Base-by-base conservation (phyloP, 1,139 yeast genomes). In the Wickerhamiella pararugosa region DNA sequence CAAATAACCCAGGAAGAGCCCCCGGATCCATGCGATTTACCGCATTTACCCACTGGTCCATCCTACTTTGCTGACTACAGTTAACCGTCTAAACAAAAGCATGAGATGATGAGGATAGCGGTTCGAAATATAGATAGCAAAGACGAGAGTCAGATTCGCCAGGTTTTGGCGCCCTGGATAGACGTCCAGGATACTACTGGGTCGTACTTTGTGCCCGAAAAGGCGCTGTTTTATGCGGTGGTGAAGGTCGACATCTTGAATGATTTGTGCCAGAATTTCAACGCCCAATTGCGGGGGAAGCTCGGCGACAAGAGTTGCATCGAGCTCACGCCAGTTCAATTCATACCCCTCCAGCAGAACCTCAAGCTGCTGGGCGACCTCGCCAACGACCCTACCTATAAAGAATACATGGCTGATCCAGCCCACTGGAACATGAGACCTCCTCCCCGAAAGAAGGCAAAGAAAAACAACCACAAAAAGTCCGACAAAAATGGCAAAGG, bases 91-190 rank as follows among this genome's bases (percentile, higher is more conserved):
- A 15, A 15, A 15, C 21, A 15, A 15, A 15, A 15, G 21, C 21
- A 15, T 15, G 21, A 15, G 21, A 15, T 15, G 21, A 36, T 36
- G 39, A 32, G 39, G 39, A 36, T 36, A 36, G 39, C 30, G 7
- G 33, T 36, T 8, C 29, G 25, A 29, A 36, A 36, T 28, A 36
- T 36, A 9, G 25, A 15, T 15, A 15, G 28, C 10, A 6, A 21
- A 21, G 31, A 36, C n/a, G 28, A 36, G 11, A n/a, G 25, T 10
- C 33, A 36, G n/a, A 28, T 36, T 5, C 32, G 25, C 6, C 26
- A 29, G 28, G 15, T 36, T 28, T 28, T 36, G n/a, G 25, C 15
- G 4, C 15, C 29, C 15, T 36, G 39, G 39, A 29, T 36, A 5
- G 31, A 15, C 6, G 33, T 15, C 10, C 9, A 15, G 5, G 25